Evolutionary conservation across 495 filamentous ascomycete species (phyloP).

Genomic region (Penicillium lagena): DNA sequence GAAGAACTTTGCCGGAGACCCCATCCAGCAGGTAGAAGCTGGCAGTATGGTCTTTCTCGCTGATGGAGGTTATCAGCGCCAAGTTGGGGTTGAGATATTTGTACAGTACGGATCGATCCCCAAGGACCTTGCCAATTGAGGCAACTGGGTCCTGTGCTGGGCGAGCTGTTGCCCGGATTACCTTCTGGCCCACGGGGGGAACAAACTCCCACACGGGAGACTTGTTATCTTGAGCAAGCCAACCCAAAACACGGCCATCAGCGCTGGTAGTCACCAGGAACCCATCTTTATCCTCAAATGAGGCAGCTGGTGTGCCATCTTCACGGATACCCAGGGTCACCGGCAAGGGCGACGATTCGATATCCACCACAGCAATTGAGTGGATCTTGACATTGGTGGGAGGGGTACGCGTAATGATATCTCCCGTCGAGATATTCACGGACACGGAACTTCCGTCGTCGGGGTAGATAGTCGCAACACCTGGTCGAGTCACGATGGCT

Average conservation of each 20-base stretch:
- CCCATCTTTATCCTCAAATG: slow-evolving; percentile 17
- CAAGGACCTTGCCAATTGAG: slow-evolving; percentile 89
- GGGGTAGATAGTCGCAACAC: slow-evolving; percentile 51
- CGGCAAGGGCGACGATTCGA: slow-evolving; percentile 11
- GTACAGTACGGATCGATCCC: slow-evolving; percentile 87
- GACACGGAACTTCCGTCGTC: slow-evolving; percentile 51
- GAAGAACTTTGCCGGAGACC: slow-evolving; percentile 72
- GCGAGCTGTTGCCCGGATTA: slow-evolving; percentile 58
- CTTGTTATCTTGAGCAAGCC: slow-evolving; percentile 37
- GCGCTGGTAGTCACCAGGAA: slow-evolving; percentile 56
- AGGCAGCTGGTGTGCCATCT: slow-evolving; percentile 27
- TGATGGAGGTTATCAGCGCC: slow-evolving; percentile 65
- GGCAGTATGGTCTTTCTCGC: slow-evolving; percentile 44
- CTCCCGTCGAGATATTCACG: slow-evolving; percentile 51
- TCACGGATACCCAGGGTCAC: slow-evolving; percentile 25
- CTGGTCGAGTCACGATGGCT: slow-evolving; percentile 55
- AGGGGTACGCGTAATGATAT: slow-evolving; percentile 36
- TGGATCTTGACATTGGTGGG: slow-evolving; percentile 18
- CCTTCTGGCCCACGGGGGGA: slow-evolving; percentile 57
- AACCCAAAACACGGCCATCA: slow-evolving; percentile 57
- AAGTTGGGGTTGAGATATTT: slow-evolving; percentile 94
- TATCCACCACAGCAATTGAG: slow-evolving; percentile 25
- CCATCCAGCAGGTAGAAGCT: slow-evolving; percentile 81
- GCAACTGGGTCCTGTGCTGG: slow-evolving; percentile 81
- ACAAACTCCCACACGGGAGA: slow-evolving; percentile 68